Evolutionary conservation across 495 filamentous ascomycete genomes (phyloP).

Genomic region (Cenococcum geophilum): DNA sequence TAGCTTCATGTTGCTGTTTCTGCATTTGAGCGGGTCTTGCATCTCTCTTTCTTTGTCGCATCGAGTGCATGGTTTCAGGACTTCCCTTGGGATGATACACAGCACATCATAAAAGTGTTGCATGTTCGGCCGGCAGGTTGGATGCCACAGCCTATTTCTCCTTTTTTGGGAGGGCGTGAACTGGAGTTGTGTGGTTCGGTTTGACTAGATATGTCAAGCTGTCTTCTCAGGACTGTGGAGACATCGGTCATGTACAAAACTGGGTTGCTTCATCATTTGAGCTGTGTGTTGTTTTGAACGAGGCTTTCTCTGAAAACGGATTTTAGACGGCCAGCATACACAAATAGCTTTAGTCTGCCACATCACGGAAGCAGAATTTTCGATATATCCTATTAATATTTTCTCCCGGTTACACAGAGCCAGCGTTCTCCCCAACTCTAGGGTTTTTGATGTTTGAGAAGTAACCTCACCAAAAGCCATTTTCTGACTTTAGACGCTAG

Average conservation of each 20-base stretch:
- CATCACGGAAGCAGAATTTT: not conserved
- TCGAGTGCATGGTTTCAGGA: conserved; percentile 5
- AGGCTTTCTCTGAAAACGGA: not conserved
- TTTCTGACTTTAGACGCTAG: too few species aligned
- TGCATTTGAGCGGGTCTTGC: conserved; percentile 25
- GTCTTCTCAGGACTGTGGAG: not conserved
- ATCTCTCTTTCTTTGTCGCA: conserved; percentile 18
- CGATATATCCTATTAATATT: not conserved
- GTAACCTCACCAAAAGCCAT: not conserved
- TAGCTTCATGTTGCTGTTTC: conserved; percentile 5
- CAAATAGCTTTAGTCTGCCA: not conserved
- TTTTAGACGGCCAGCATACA: conserved; percentile 2
- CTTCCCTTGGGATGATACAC: not conserved
- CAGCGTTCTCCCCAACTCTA: not conserved
- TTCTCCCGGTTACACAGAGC: not conserved
- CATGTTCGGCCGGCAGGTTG: conserved; percentile 6
- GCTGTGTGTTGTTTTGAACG: not conserved
- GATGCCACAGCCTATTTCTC: conserved; percentile 15
- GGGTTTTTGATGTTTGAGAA: not conserved
- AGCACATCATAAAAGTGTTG: not conserved
- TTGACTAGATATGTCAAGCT: not conserved
- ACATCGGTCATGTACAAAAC: not conserved
- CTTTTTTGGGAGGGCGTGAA: conserved; percentile 7
- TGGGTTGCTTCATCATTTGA: not conserved
- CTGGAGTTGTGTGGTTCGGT: conserved; percentile 12